Base-by-base conservation (phyloP, 106 monocot species). In the Hemerocallis citrina region DNA sequence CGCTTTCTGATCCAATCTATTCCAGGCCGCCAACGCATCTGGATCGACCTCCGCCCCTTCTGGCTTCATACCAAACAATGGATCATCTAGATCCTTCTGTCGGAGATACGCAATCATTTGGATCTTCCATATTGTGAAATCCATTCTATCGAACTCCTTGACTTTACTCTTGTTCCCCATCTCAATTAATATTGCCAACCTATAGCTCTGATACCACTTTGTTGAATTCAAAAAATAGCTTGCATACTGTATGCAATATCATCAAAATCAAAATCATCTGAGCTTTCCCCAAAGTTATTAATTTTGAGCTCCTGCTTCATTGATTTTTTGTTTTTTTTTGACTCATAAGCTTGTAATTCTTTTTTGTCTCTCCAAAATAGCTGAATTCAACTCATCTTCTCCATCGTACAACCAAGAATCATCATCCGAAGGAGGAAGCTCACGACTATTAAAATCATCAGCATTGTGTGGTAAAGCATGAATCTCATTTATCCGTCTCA, bases 391-490 rank as follows among this genome's bases (percentile, higher is more conserved):
- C 39, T 98, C 98, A 61, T 88, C 79, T 47, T 98, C 92, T 28
- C 98, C 98, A 69, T 81, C 47, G 55, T 92, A 98, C 40, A 98
- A 34, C 98, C 98, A 98, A 13, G 81, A 88, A 67, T 91, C 86
- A 73, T 98, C 88, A 80, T 92, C 91, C 38, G 74, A 65, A 19
- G 69, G 77, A 59, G 88, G 80, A 57, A 98, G 62, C 15, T 88
- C 69, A 48, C 22, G 42, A 34, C 57, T 57, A 30, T 75, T 61
- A 58, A 88, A 98, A 59, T 92, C 92, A 61, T 72, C 52, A n/a
- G 45, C 29, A 7, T 79, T 79, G 65, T 66, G 71, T 16, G 61
- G 64, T 36, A 75, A 71, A 27, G 91, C 59, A 35, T 92, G 88
- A 58, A 92, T 85, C 49, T 92, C 98, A 61, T 98, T 88, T 51